Evolutionary conservation across 441 rosid genomes (phyloP).

Genomic region (Arabidopsis lyrata): DNA sequence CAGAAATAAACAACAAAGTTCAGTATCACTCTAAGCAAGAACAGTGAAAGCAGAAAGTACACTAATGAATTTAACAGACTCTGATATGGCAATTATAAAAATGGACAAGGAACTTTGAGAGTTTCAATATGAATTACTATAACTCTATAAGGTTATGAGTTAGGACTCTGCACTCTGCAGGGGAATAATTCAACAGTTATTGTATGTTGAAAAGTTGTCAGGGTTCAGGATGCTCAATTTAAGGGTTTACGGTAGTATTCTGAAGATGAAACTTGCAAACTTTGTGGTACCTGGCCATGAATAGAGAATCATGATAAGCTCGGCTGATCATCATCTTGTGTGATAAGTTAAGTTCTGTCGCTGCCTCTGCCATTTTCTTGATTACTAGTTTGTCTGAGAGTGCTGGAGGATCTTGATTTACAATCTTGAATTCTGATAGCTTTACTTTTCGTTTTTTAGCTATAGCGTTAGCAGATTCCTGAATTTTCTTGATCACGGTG

Average conservation of each 20-base stretch:
- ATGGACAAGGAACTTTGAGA: background rate
- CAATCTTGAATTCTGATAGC: conserved; percentile 75
- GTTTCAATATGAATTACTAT: background rate
- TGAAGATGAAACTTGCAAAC: background rate
- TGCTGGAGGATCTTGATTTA: conserved; percentile 96
- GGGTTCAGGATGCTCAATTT: background rate
- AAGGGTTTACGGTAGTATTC: background rate
- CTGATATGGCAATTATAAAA: background rate
- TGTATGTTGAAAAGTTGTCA: background rate
- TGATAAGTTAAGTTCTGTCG: conserved; percentile 70
- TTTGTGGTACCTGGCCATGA: conserved; percentile 84
- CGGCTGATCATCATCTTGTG: conserved; percentile 89
- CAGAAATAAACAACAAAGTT: conserved; percentile 14
- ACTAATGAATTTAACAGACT: background rate
- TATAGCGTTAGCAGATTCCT: conserved; percentile 66
- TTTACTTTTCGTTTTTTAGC: conserved; percentile 66
- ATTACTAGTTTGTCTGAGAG: conserved; percentile 69
- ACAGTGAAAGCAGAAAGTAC: background rate
- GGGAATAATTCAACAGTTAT: background rate
- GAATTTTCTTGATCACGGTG: conserved; percentile 73
- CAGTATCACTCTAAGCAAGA: conserved; percentile 15
- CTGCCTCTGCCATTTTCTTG: conserved; percentile 71
- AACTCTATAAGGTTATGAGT: background rate
- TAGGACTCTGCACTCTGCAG: background rate
- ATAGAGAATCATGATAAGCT: conserved; percentile 95